Evolutionary conservation across 2,329 filamentous ascomycete species (phyloP).

Genomic region (Thelonectria olida): DNA sequence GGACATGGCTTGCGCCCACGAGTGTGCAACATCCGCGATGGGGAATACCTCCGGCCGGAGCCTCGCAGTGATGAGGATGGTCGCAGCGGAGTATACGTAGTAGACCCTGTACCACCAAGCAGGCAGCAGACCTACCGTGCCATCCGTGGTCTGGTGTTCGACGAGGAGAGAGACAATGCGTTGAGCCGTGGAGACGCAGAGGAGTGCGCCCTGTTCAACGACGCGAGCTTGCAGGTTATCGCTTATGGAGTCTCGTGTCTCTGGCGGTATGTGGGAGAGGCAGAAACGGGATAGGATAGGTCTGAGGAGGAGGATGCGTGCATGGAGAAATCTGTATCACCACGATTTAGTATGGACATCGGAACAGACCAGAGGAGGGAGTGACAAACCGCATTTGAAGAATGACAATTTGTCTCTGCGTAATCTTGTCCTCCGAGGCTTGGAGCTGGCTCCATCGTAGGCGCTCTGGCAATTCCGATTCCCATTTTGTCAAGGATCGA

Average conservation of each 20-base stretch:
- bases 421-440: constrained; percentile 35
- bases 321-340: constrained; percentile 43
- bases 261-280: constrained; percentile 31
- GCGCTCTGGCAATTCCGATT: constrained; percentile 39
- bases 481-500: constrained; percentile 44
- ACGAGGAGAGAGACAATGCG: constrained; percentile 43
- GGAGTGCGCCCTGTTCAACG: constrained; percentile 44
- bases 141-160: constrained; percentile 42
- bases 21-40: constrained; percentile 35
- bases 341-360: neutral
- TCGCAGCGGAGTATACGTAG: constrained; percentile 49
- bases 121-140: constrained; percentile 45
- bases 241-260: constrained; percentile 6
- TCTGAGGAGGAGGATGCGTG: constrained; percentile 45
- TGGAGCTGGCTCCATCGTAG: constrained; percentile 32
- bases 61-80: constrained; percentile 47
- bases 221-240: constrained; percentile 41
- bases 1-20: constrained; percentile 46
- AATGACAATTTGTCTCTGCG: constrained; percentile 44
- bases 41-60: constrained; percentile 46
- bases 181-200: constrained; percentile 47
- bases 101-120: constrained; percentile 53
- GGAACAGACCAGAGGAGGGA: neutral
- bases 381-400: constrained; percentile 44
- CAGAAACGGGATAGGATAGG: constrained; percentile 47